A percentile compares a stretch with the other conserved stretches of the same genome.
These are phyloP conservation scores for Alternaria dauci DNA, from an alignment of 2,329 filamentous ascomycete genomes.

Conservation along the genomic window DNA sequence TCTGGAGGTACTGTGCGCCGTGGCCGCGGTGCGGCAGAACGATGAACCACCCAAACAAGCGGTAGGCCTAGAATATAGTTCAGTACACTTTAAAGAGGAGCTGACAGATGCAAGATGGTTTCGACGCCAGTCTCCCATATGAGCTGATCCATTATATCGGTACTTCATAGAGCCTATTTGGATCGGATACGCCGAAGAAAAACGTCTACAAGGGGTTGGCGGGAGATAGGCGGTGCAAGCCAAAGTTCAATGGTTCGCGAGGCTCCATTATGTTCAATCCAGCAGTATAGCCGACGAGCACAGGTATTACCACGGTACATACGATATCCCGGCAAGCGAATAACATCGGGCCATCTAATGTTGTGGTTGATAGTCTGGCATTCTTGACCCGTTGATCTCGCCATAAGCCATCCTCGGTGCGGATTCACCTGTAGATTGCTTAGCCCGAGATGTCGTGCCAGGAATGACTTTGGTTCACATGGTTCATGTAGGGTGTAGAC, in stretches of 20 bases:
- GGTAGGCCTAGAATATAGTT: conserved; percentile 8
- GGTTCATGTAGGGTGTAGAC: not conserved
- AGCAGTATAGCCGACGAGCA: conserved; percentile 10
- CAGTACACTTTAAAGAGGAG: not conserved
- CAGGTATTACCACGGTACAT: conserved; percentile 28
- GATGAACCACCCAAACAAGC: conserved; percentile 23
- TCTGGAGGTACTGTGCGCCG: conserved; percentile 16
- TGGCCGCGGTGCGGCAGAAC: conserved; percentile 4
- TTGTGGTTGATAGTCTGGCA: conserved; percentile 25
- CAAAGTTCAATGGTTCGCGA: conserved; percentile 15
- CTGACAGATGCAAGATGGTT: not conserved
- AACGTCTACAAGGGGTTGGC: not conserved
- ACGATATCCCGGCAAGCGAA: conserved; percentile 19
- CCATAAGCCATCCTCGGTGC: conserved; percentile 28
- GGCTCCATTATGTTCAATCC: conserved; percentile 9
- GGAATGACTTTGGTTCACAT: too few relatives aligned
- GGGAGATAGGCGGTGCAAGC: conserved; percentile 23
- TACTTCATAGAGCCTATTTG: not conserved
- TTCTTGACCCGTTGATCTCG: conserved; percentile 5
- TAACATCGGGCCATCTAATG: conserved; percentile 27
- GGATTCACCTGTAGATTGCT: conserved; percentile 20
- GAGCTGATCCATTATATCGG: fast-evolving
- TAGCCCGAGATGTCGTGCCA: conserved; percentile 6
- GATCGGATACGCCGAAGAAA: not conserved
- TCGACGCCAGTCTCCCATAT: not conserved